A percentile compares a stretch with the other conserved stretches of the same genome.
Conservation (phyloP, 495 filamentous ascomycete species). For the Extremus antarcticus region DNA sequence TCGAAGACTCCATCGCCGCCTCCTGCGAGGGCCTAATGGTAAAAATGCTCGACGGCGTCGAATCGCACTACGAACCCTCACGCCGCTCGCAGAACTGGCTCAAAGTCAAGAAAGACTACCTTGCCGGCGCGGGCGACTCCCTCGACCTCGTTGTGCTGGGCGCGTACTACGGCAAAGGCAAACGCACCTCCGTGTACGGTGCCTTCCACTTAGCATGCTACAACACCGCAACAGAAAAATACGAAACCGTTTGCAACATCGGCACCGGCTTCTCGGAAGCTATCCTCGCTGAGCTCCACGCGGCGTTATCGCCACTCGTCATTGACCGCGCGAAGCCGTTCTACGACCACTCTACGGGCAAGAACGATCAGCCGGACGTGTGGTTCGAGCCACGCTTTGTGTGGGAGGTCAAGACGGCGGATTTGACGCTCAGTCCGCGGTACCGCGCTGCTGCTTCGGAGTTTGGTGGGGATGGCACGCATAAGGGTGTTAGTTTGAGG, state of each 20-base stretch:
- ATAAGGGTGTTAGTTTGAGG: constrained; percentile 76
- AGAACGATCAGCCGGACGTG: constrained; percentile 90
- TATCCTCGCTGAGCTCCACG: constrained; percentile 70
- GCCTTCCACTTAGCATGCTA: constrained; percentile 93
- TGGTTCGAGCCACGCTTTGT: constrained; percentile 94
- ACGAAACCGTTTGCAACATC: constrained; percentile 96
- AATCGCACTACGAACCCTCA: constrained; percentile 88
- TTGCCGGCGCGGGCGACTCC: constrained; percentile 83
- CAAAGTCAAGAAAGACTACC: constrained; percentile 98
- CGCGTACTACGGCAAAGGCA: constrained; percentile 88
- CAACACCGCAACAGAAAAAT: constrained; percentile 63
- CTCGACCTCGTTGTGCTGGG: constrained; percentile 93
- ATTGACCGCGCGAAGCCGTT: constrained; percentile 92
- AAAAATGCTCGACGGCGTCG: constrained; percentile 89
- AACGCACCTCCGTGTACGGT: constrained; percentile 88
- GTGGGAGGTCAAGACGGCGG: constrained; percentile 96
- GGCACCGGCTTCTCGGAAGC: constrained; percentile 93
- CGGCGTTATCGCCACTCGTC: constrained; percentile 52
- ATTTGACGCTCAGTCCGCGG: constrained; percentile 81
- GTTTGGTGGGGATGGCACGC: constrained; percentile 46
- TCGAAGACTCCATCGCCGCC: constrained; percentile 88
- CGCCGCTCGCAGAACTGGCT: constrained; percentile 96
- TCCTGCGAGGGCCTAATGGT: constrained; percentile 98
- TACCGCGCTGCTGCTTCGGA: constrained; percentile 62
- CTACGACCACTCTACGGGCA: constrained; percentile 70